Conservation (phyloP, 139 green algal genomes). For the Dunaliella sp. region DNA sequence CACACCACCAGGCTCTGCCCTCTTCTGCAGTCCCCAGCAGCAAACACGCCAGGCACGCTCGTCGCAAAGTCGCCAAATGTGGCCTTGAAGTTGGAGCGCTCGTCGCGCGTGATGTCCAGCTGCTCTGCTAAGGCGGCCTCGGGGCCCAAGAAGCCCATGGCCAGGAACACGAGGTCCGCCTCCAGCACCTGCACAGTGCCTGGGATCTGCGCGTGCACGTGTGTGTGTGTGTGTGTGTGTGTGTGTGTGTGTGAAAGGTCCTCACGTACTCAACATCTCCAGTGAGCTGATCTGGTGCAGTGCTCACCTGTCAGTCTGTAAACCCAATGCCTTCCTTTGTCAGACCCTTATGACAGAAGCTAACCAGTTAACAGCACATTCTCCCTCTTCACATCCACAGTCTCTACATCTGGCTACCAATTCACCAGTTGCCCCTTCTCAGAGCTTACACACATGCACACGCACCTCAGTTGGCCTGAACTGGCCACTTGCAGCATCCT, state of each 20-base stretch:
- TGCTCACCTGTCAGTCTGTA: not conserved
- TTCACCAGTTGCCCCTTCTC: not conserved
- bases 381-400: too few relatives aligned
- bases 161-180: constrained; percentile 89
- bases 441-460: not conserved
- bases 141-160: constrained; percentile 95
- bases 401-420: not conserved
- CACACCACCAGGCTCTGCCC: constrained; percentile 92
- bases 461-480: constrained; percentile 21
- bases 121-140: constrained; percentile 76
- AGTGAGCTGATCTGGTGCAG: not conserved
- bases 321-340: not conserved
- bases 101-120: constrained; percentile 79
- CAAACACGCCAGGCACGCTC: constrained; percentile 88
- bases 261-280: not conserved
- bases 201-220: constrained; percentile 68
- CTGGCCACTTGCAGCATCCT: constrained; percentile 1
- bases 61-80: constrained; percentile 78
- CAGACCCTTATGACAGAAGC: too few relatives aligned
- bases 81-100: constrained; percentile 91
- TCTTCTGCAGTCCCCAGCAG: constrained; percentile 91
- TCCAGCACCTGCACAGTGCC: constrained; percentile 76
- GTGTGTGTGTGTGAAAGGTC: constrained; percentile 3
- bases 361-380: too few relatives aligned
- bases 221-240: not conserved